phyloP scores from a whole-genome alignment of 1,284 basidiomycete species.

The Sanghuangporus sanghuang region DNA sequence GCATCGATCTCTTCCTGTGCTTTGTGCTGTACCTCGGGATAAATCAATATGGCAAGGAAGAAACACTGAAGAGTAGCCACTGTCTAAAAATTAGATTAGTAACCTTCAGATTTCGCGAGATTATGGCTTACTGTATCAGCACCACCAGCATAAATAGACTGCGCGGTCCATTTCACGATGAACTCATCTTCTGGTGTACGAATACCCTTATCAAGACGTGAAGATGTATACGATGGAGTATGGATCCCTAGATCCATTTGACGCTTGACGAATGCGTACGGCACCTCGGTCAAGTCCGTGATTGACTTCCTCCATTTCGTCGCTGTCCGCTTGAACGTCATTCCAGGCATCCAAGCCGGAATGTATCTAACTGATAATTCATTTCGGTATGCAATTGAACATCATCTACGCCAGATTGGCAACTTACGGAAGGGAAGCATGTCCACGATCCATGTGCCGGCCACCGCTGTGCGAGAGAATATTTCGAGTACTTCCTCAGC shows the following conservation, averaged over 20 bases:
- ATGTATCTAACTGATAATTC: conserved; percentile 31
- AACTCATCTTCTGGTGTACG: conserved; percentile 29
- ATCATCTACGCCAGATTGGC: background rate
- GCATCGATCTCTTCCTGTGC: conserved; percentile 26
- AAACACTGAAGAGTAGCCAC: conserved; percentile 18
- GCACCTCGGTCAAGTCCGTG: conserved; percentile 29
- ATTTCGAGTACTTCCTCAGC: conserved; percentile 22
- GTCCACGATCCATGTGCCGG: conserved; percentile 31
- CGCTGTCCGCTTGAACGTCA: conserved; percentile 38
- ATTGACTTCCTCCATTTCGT: conserved; percentile 30
- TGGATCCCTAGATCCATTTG: conserved; percentile 38
- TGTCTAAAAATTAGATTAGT: conserved; percentile 9
- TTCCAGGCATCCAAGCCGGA: conserved; percentile 47
- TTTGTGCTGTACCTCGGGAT: conserved; percentile 23
- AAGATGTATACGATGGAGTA: conserved; percentile 33
- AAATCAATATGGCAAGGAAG: conserved; percentile 26
- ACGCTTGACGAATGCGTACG: conserved; percentile 34
- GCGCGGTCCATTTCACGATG: conserved; percentile 34
- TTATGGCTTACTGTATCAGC: conserved; percentile 20
- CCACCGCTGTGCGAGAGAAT: conserved; percentile 18
- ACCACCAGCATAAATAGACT: conserved; percentile 32
- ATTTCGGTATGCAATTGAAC: background rate
- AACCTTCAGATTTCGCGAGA: background rate
- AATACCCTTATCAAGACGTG: conserved; percentile 29
- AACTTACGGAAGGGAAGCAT: conserved; percentile 27